These are phyloP conservation scores for Mariannaea sp. DNA, from an alignment of 2,329 filamentous ascomycete species.

Conservation along the genomic window DNA sequence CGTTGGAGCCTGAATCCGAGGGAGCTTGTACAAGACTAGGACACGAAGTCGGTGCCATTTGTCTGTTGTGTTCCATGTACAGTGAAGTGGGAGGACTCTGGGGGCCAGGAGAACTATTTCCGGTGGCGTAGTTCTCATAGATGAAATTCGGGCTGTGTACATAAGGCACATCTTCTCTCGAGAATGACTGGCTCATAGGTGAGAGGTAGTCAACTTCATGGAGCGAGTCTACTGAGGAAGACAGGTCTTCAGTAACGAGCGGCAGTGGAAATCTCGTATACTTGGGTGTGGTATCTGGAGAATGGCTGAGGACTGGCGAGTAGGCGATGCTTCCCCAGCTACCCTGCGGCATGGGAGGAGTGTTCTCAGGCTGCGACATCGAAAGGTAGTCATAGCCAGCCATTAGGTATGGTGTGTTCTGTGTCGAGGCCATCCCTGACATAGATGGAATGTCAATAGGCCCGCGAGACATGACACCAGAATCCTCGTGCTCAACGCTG, in stretches of 20 bases:
- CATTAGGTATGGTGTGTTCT: slow-evolving; percentile 47
- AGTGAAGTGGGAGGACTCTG: slow-evolving; percentile 61
- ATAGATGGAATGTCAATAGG: slow-evolving; percentile 45
- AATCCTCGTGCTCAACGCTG: slow-evolving; percentile 42
- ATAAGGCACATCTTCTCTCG: slow-evolving; percentile 61
- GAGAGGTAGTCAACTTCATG: slow-evolving; percentile 68
- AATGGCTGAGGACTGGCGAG: slow-evolving; percentile 46
- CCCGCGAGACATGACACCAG: slow-evolving; percentile 38
- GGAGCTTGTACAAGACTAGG: slow-evolving; percentile 65
- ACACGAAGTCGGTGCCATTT: slow-evolving; percentile 61
- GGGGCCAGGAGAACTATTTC: slow-evolving; percentile 57
- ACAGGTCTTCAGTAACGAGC: slow-evolving; percentile 56
- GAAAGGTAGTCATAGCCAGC: slow-evolving; percentile 55
- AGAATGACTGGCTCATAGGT: slow-evolving; percentile 61
- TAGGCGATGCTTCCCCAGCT: slow-evolving; percentile 56
- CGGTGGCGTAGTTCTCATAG: slow-evolving; percentile 59
- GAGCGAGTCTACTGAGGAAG: slow-evolving; percentile 62
- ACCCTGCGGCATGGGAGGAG: slow-evolving; percentile 47
- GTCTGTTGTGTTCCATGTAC: slow-evolving; percentile 56
- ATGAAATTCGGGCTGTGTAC: slow-evolving; percentile 60
- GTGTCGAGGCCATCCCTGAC: slow-evolving; percentile 48
- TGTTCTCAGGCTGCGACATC: slow-evolving; percentile 53
- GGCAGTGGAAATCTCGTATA: slow-evolving; percentile 53
- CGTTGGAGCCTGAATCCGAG: slow-evolving; percentile 64
- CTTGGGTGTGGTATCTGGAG: slow-evolving; percentile 43